A percentile compares a stretch with the other conserved stretches of the same genome.
These are phyloP conservation scores for Exophiala sideris DNA, from an alignment of 2,329 filamentous ascomycete species.

Conservation along the genomic window DNA sequence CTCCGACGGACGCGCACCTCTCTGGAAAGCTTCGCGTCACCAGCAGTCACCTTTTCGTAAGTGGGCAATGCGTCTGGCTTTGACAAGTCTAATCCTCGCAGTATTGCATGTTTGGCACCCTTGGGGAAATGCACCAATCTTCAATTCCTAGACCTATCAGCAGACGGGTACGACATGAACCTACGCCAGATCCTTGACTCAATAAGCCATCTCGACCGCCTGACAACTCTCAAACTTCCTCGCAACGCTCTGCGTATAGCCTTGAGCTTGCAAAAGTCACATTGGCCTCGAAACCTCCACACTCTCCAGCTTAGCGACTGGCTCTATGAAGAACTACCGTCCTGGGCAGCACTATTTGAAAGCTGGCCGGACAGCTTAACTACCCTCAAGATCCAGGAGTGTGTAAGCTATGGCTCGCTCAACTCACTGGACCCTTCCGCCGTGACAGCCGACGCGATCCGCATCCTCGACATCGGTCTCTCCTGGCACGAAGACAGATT, in stretches of 20 bases:
- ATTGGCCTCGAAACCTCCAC: constrained; percentile 19
- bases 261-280: background rate
- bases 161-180: constrained; percentile 50
- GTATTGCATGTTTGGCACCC: constrained; percentile 53
- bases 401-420: background rate
- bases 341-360: constrained; percentile 12
- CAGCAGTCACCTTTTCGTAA: constrained; percentile 56
- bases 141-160: constrained; percentile 49
- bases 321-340: background rate
- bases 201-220: constrained; percentile 43
- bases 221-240: constrained; percentile 48
- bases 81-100: constrained; percentile 8
- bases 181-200: constrained; percentile 51
- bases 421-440: background rate
- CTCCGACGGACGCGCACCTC: constrained; percentile 52
- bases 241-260: constrained; percentile 6
- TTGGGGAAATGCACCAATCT: constrained; percentile 55
- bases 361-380: constrained; percentile 15
- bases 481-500: background rate
- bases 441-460: constrained; percentile 1
- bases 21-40: constrained; percentile 55
- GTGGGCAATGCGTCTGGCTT: constrained; percentile 23
- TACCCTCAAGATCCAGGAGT: constrained; percentile 10
- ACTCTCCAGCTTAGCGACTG: constrained; percentile 14
- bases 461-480: constrained; percentile 6